A percentile compares a stretch with the other conserved stretches of the same genome.
phyloP scores from a whole-genome alignment of 768 basidiomycete genomes.

The Pulveroboletus sp. region DNA sequence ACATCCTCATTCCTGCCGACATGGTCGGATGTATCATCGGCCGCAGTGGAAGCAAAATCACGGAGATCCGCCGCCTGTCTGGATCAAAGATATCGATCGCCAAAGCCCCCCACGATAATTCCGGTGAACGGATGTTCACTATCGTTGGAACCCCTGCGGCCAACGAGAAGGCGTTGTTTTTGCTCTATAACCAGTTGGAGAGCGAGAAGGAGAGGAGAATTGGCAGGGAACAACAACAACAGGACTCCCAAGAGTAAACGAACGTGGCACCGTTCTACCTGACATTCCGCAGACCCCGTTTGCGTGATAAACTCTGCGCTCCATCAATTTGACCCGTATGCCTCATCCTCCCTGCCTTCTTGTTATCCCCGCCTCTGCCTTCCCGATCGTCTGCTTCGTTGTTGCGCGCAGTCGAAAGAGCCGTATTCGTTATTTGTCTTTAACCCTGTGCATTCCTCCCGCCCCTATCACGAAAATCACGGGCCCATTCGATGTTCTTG shows the following conservation, averaged over 20 bases:
- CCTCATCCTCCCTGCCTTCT: constrained; percentile 25
- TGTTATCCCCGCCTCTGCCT: constrained; percentile 21
- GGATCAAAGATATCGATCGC: constrained; percentile 98
- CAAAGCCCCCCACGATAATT: constrained; percentile 98
- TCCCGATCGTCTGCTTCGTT: constrained; percentile 8
- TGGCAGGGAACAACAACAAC: constrained; percentile 76
- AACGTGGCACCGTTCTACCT: not conserved
- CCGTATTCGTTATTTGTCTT: constrained; percentile 23
- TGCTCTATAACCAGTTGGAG: constrained; percentile 95
- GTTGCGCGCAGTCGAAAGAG: constrained; percentile 12
- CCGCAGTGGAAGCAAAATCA: constrained; percentile 96
- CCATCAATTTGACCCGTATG: constrained; percentile 21
- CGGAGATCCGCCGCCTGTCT: constrained; percentile 95
- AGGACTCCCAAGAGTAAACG: constrained; percentile 54
- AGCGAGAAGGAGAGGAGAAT: constrained; percentile 94
- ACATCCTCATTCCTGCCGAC: constrained; percentile 98
- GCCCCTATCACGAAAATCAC: constrained; percentile 19
- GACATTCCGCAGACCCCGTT: constrained; percentile 2
- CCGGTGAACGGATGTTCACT: constrained; percentile 99
- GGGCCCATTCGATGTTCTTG: constrained; percentile 30
- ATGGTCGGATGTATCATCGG: constrained; percentile 99
- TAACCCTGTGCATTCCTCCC: constrained; percentile 21
- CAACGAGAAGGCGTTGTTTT: constrained; percentile 96
- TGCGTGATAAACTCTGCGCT: constrained; percentile 17
- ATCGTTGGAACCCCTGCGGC: constrained; percentile 95